A percentile compares a stretch with the other conserved stretches of the same genome.
Evolutionary conservation across 2,329 filamentous ascomycete species (phyloP).

Genomic region (Aspergillus floridensis): DNA sequence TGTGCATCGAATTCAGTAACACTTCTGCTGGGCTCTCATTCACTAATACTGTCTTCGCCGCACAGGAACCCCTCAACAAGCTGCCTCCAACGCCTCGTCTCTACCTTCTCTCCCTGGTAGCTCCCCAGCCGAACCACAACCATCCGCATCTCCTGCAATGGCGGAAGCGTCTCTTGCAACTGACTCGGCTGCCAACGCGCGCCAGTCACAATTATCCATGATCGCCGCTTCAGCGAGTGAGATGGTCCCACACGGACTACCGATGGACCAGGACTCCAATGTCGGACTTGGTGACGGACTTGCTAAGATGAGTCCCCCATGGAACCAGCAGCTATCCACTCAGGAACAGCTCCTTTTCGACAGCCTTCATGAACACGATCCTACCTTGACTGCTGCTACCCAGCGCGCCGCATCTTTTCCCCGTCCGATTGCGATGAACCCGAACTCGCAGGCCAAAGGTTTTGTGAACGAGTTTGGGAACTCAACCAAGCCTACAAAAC

Average conservation of each 20-base stretch:
- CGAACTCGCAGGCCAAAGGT: slow-evolving; percentile 39
- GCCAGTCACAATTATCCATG: slow-evolving; percentile 45
- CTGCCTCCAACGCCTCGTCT: slow-evolving; percentile 27
- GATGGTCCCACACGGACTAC: slow-evolving; percentile 42
- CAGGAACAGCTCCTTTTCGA: slow-evolving; percentile 42
- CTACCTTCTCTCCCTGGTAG: slow-evolving; percentile 34
- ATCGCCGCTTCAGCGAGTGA: slow-evolving; percentile 48
- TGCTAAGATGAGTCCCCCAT: slow-evolving; percentile 28
- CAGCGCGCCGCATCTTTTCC: slow-evolving; percentile 41
- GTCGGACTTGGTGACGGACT: slow-evolving; percentile 28
- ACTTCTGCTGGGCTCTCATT: not conserved
- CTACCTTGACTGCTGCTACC: slow-evolving; percentile 37
- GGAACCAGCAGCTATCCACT: slow-evolving; percentile 38
- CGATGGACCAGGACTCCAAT: slow-evolving; percentile 34
- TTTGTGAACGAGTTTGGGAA: slow-evolving; percentile 43
- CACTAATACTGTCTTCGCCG: slow-evolving; percentile 3
- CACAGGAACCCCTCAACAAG: slow-evolving; percentile 29
- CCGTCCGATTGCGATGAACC: slow-evolving; percentile 45
- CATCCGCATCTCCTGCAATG: slow-evolving; percentile 36
- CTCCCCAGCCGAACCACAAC: slow-evolving; percentile 29
- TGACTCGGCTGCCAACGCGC: slow-evolving; percentile 37
- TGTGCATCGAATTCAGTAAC: not conserved
- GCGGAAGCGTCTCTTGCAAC: slow-evolving; percentile 34
- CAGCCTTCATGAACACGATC: slow-evolving; percentile 41
- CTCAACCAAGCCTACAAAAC: slow-evolving; percentile 43